Percentiles rank a stretch among this genome's conserved stretches.
Evolutionary conservation across 768 basidiomycete genomes (phyloP).

Genomic region (Rhizopogon vinicolor): DNA sequence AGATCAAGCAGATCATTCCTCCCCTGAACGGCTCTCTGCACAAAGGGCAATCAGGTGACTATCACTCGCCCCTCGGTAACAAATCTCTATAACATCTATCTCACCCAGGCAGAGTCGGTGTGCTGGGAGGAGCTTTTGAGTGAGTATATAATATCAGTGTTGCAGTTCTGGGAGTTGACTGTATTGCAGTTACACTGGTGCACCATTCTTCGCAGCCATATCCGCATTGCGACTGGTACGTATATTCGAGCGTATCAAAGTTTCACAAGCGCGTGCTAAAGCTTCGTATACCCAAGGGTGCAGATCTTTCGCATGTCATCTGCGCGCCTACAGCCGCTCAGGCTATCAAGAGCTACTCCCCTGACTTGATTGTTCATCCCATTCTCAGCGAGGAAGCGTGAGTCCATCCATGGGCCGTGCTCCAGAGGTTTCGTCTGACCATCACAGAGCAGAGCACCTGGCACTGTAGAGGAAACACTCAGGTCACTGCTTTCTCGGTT

Average conservation of each 20-base stretch:
- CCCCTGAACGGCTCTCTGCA: slow-evolving; percentile 85
- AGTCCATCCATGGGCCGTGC: slow-evolving; percentile 17
- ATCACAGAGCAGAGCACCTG: slow-evolving; percentile 35
- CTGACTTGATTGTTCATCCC: slow-evolving; percentile 96
- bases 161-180: neutral
- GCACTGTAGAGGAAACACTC: slow-evolving; percentile 47
- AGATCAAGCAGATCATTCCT: slow-evolving; percentile 82
- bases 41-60: slow-evolving; percentile 87
- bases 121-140: slow-evolving; percentile 93
- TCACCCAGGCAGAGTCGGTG: slow-evolving; percentile 74
- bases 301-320: slow-evolving; percentile 94
- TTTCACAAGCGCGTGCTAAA: neutral
- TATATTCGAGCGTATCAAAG: neutral
- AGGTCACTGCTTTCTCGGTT: slow-evolving; percentile 75
- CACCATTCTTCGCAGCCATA: slow-evolving; percentile 93
- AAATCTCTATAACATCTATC: neutral
- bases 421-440: neutral
- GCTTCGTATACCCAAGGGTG: slow-evolving; percentile 50
- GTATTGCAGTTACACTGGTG: slow-evolving; percentile 83
- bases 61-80: neutral
- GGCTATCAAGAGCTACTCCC: slow-evolving; percentile 96
- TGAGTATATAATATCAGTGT: slow-evolving; percentile 33
- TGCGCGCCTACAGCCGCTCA: slow-evolving; percentile 90
- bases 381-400: slow-evolving; percentile 72
- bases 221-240: slow-evolving; percentile 79